Conservation (phyloP, 257 asterid genomes). For the Buddleja alternifolia region DNA sequence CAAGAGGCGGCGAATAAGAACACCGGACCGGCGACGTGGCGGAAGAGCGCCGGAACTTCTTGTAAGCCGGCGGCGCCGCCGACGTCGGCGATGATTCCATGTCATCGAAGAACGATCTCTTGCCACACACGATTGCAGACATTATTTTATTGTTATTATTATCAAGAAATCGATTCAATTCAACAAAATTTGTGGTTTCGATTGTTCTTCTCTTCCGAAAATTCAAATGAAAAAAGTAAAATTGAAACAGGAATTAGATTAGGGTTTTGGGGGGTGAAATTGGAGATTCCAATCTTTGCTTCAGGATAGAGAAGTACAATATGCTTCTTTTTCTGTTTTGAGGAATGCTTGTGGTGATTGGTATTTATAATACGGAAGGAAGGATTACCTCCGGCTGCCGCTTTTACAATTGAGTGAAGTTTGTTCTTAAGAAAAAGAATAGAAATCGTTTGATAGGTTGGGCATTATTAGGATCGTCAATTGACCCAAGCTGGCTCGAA, state of each 20-base stretch:
- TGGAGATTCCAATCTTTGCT: slow-evolving; percentile 47
- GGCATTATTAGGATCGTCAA: too few relatives aligned
- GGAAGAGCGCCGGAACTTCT: slow-evolving; percentile 63
- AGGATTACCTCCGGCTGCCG: too few relatives aligned
- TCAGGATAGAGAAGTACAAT: slow-evolving; percentile 31
- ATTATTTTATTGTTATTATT: slow-evolving; percentile 34
- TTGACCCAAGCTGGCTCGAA: too few relatives aligned
- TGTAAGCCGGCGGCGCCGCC: slow-evolving; percentile 51
- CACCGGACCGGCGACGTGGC: slow-evolving; percentile 56
- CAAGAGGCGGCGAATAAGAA: slow-evolving; percentile 40
- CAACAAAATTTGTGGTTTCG: not conserved
- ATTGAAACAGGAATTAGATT: slow-evolving; percentile 28
- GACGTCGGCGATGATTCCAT: slow-evolving; percentile 57
- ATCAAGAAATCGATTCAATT: not conserved
- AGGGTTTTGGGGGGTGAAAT: slow-evolving; percentile 26
- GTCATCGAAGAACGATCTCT: slow-evolving; percentile 86
- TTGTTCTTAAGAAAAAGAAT: too few relatives aligned
- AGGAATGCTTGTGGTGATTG: not conserved
- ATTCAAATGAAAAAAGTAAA: not conserved
- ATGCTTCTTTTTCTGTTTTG: not conserved
- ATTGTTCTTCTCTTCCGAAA: slow-evolving; percentile 11
- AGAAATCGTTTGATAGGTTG: too few relatives aligned
- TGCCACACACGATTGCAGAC: slow-evolving; percentile 77
- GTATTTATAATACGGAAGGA: too few relatives aligned
- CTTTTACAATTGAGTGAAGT: too few relatives aligned